Conservation (phyloP, 768 basidiomycete species). For the Plicaturopsis crispa region DNA sequence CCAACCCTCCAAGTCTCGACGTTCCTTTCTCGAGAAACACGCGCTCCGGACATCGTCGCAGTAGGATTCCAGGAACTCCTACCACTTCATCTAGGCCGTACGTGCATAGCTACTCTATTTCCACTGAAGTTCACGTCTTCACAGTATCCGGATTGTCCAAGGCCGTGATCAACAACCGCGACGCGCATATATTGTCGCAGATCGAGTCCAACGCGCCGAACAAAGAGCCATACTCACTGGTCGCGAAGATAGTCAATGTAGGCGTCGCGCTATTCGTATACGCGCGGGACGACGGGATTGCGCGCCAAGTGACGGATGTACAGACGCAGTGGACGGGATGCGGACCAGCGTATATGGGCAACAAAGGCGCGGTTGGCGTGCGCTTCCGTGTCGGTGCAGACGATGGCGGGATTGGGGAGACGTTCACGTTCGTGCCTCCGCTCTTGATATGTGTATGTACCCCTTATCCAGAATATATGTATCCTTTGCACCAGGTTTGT, state of each 20-base stretch:
- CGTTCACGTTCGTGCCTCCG: slow-evolving; percentile 66
- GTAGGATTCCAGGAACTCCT: slow-evolving; percentile 93
- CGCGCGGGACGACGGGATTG: slow-evolving; percentile 63
- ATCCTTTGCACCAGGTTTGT: slow-evolving; percentile 62
- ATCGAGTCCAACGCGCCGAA: slow-evolving; percentile 66
- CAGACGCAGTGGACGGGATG: slow-evolving; percentile 71
- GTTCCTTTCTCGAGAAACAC: slow-evolving; percentile 53
- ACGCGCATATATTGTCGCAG: slow-evolving; percentile 66
- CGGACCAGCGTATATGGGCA: slow-evolving; percentile 76
- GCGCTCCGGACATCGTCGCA: slow-evolving; percentile 80
- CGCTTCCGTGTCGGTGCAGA: slow-evolving; percentile 64
- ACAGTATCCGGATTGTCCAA: slow-evolving; percentile 75
- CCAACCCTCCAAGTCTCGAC: slow-evolving; percentile 74
- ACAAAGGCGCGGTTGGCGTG: slow-evolving; percentile 91
- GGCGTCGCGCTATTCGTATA: slow-evolving; percentile 88
- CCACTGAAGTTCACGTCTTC: background rate
- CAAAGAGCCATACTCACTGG: slow-evolving; percentile 68
- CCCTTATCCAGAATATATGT: slow-evolving; percentile 4
- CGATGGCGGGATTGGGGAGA: slow-evolving; percentile 57
- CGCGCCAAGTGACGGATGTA: slow-evolving; percentile 52
- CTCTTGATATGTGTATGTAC: background rate
- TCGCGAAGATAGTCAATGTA: slow-evolving; percentile 76
- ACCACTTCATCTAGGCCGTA: slow-evolving; percentile 81
- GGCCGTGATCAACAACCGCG: slow-evolving; percentile 58
- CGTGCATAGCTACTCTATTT: slow-evolving; percentile 23